Evolutionary conservation across 441 rosid species (phyloP), one percentile per base, ranked within the genome.

Genomic region (Erysimum pusillum): DNA sequence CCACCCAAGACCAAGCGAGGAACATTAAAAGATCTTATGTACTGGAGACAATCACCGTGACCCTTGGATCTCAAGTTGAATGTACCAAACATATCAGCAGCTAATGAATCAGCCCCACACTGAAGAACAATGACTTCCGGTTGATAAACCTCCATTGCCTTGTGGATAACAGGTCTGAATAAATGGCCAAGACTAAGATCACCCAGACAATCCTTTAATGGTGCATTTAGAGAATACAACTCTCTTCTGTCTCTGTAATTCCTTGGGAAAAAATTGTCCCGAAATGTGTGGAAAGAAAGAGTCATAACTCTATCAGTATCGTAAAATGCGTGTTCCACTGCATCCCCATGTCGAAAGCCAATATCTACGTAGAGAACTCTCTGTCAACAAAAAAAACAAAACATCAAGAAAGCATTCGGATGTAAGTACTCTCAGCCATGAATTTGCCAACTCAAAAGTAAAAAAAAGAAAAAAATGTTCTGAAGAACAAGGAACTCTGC

Each of bases 1-100:
- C 96, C 98, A 76, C 98, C 98, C 82, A 93, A 83, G 28, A 91
- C 87, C 96, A 93, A 89, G 74, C 91, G 49, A 73, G 98, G 97
- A 67, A 93, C 91, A 70, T 91, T 89, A 59, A 79, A 91, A 63
- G 96, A 91, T 79, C 98, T 83, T 67, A 90, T 77, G 60, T 80
- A 93, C 63, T 79, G 86, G 54, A 93, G 94, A 71, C 97, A 91
- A 74, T 87, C 91, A 25, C 96, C 97, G 72, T 91, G 97, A 31
- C 98, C 98, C 83, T 75, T 89, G 61, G 87, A 85, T 49, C 92
- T 87, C 79, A 93, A 78, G 81, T 93, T 90, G 79, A 93, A 93
- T 82, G 85, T 83, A 63, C 90, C 31, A 28, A 3, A 3, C 31
- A 28, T 7, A 15, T 46, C 18, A 78, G 93, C 90, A 41, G 91